phyloP scores from a whole-genome alignment of 1,284 basidiomycete genomes.

The Apiotrichum gracile region DNA sequence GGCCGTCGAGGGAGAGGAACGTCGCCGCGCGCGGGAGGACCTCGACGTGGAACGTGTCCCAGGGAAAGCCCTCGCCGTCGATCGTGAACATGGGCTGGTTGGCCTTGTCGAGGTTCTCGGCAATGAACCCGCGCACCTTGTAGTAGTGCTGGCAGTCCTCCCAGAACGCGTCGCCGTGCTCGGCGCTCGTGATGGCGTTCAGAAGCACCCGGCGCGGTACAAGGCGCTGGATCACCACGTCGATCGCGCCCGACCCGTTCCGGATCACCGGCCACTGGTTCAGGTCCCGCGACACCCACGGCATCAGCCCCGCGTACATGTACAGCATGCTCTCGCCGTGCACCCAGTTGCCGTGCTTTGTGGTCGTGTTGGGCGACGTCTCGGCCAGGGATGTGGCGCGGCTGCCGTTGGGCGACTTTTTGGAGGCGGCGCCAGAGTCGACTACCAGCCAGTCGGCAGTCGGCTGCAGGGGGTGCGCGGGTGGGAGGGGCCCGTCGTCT shows the following conservation, averaged over 20 bases:
- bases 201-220: slow-evolving; percentile 61
- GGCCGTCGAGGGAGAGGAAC: slow-evolving; percentile 63
- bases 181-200: slow-evolving; percentile 60
- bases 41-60: slow-evolving; percentile 77
- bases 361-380: not conserved
- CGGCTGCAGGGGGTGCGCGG: slow-evolving; percentile 26
- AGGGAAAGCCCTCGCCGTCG: slow-evolving; percentile 79
- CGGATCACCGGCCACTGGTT: slow-evolving; percentile 81
- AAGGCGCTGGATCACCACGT: slow-evolving; percentile 64
- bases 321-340: slow-evolving; percentile 67
- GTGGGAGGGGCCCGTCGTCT: slow-evolving; percentile 23
- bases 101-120: slow-evolving; percentile 61
- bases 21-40: slow-evolving; percentile 65
- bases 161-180: slow-evolving; percentile 65
- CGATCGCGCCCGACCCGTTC: slow-evolving; percentile 72
- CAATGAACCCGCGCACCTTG: slow-evolving; percentile 63
- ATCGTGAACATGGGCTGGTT: slow-evolving; percentile 49
- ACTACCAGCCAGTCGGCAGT: slow-evolving; percentile 41
- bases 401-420: not conserved
- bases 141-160: slow-evolving; percentile 63
- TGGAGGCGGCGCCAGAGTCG: slow-evolving; percentile 9
- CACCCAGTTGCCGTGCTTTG: slow-evolving; percentile 51
- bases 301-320: slow-evolving; percentile 55
- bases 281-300: slow-evolving; percentile 58
- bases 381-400: too few relatives aligned